These are phyloP conservation scores for Pythium brachiatum DNA, from an alignment of 352 stramenopile species.

Conservation along the genomic window DNA sequence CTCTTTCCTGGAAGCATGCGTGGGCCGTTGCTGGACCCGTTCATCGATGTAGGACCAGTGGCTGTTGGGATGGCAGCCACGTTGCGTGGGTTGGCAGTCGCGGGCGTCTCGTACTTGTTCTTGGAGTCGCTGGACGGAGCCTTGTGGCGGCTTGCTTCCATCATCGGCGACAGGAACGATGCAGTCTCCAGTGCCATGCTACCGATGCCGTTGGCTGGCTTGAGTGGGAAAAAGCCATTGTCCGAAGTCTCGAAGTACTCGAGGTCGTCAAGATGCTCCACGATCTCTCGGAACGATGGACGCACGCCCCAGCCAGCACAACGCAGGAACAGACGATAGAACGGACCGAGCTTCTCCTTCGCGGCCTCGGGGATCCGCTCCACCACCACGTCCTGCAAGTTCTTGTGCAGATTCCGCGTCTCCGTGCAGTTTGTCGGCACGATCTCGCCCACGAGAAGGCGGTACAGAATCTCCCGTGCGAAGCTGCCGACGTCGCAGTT, in stretches of 20 bases:
- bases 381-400: constrained; percentile 73
- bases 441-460: constrained; percentile 76
- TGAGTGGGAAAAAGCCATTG: constrained; percentile 75
- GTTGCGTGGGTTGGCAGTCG: constrained; percentile 28
- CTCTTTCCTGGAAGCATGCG: constrained; percentile 52
- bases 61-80: constrained; percentile 4
- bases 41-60: not conserved
- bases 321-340: constrained; percentile 67
- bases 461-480: constrained; percentile 74
- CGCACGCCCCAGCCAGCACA: constrained; percentile 78
- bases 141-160: constrained; percentile 27
- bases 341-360: constrained; percentile 57
- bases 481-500: constrained; percentile 82
- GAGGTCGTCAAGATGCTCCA: constrained; percentile 73
- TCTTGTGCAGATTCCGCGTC: constrained; percentile 70
- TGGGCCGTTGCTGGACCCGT: constrained; percentile 25
- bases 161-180: constrained; percentile 58
- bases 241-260: constrained; percentile 77
- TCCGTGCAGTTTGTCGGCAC: constrained; percentile 69
- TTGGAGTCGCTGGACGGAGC: constrained; percentile 52
- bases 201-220: constrained; percentile 30
- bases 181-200: constrained; percentile 8
- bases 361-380: constrained; percentile 53
- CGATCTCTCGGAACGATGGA: constrained; percentile 76
- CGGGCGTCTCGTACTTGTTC: constrained; percentile 56